Evolutionary conservation across 345 rosid genomes (phyloP), one percentile per base, ranked within the genome.

Genomic region (Dipteronia dyeriana): DNA sequence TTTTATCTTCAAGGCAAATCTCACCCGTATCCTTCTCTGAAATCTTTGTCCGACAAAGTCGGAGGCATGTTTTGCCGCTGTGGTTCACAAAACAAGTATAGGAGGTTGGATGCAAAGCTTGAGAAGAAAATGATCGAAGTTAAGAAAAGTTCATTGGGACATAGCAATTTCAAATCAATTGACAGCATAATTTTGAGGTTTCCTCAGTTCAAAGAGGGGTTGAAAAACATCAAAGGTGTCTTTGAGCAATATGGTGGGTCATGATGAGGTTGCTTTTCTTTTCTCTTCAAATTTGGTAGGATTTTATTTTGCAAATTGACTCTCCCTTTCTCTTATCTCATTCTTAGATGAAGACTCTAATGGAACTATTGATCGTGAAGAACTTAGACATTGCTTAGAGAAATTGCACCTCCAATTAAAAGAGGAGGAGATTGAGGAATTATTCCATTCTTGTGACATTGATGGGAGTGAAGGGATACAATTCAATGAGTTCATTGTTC

Each of bases 401-500:
- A 86, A 90, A 79, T 79, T 90, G 82, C 84, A 86, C 14, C 78
- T 91, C 29, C 78, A 74, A 68, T 76, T 89, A 61, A 84, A 85
- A 9, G 97, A 88, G 13, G 88, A 85, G 84, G 97, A 91, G 81
- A 84, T 91, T 9, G 87, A 88, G 78, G 97, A 91, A 79, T 82
- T 93, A 51, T 95, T 89, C 56, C 82, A 83, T 78, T 91, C 94
- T 53, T 91, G 97, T 81, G 97, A 95, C 79, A 86, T 93, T 81
- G 94, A 91, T 81, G 86, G 95, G 79, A 90, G 85, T 75, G 78
- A 85, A 83, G 95, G 90, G 81, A 92, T 95, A 78, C 93, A 87
- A 49, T 95, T 95, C 82, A 95, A 78, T 59, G 98, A 93, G 87
- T 93, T 91, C 65, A 85, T 88, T 75, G 98, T 95, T 68, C 94